Evolutionary conservation across 257 asterid genomes (phyloP).

Genomic region (Nicotiana otophora): DNA sequence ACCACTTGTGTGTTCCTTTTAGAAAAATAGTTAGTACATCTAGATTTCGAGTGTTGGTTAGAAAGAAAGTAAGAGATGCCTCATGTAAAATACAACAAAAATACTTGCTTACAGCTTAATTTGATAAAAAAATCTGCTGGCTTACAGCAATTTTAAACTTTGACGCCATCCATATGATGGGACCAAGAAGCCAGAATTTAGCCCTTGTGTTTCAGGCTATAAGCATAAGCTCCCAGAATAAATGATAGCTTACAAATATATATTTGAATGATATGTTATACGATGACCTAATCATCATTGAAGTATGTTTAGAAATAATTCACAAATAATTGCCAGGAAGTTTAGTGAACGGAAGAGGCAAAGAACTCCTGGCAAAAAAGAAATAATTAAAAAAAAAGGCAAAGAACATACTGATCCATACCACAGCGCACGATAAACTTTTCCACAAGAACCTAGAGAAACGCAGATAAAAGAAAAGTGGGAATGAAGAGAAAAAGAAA

Average conservation of each 20-base stretch:
- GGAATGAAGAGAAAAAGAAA: conserved; percentile 4
- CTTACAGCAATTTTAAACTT: neutral
- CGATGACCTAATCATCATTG: neutral
- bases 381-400: conserved; percentile 27
- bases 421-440: conserved; percentile 90
- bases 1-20: neutral
- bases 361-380: neutral
- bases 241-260: neutral
- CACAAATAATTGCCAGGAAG: neutral
- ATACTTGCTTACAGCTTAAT: neutral
- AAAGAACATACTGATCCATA: conserved; percentile 84
- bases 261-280: too few relatives aligned
- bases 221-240: neutral
- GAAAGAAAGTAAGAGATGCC: neutral
- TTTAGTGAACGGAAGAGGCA: neutral
- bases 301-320: neutral
- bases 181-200: neutral
- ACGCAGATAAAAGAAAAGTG: conserved; percentile 13
- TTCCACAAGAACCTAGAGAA: conserved; percentile 83
- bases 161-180: neutral
- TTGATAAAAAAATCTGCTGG: neutral
- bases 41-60: too few relatives aligned
- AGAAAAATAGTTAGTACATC: neutral
- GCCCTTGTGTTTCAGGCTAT: neutral
- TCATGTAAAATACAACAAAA: neutral